Evolutionary conservation across 306 rosid genomes (phyloP).

Genomic region (peach (Prunus persica)): DNA sequence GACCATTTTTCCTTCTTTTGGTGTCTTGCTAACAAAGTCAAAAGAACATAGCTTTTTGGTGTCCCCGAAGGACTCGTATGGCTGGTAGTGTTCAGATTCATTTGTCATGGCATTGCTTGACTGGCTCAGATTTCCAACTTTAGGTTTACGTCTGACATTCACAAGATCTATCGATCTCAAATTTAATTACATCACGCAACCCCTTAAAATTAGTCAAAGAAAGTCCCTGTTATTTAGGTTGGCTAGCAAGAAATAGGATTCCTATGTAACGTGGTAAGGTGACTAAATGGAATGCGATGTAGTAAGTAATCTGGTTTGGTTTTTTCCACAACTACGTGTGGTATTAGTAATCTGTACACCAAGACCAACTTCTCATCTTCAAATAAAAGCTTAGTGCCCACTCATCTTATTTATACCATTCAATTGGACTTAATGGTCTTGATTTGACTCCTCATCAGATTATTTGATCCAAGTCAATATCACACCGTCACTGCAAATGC

Average conservation of each 20-base stretch:
- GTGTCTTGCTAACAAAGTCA: neutral
- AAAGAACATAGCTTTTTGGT: neutral
- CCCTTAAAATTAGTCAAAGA: neutral
- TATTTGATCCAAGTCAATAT: neutral
- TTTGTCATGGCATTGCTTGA: neutral
- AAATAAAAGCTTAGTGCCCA: neutral
- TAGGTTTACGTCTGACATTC: neutral
- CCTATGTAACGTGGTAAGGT: neutral
- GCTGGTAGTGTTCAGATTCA: neutral
- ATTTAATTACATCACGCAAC: too few relatives aligned
- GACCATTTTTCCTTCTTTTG: neutral
- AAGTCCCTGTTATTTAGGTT: neutral
- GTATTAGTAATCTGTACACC: neutral
- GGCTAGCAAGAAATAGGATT: neutral
- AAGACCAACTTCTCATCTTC: neutral
- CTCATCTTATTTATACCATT: neutral
- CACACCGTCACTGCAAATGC: neutral
- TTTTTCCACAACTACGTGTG: neutral
- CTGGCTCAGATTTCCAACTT: too few relatives aligned
- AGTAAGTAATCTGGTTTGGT: neutral
- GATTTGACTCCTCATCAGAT: neutral
- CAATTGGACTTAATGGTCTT: neutral
- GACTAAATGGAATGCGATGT: neutral
- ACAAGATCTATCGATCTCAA: neutral
- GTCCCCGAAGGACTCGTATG: neutral